These are phyloP conservation scores for Sphaerobolus stellatus DNA, from an alignment of 1,284 basidiomycete genomes.

Conservation along the genomic window DNA sequence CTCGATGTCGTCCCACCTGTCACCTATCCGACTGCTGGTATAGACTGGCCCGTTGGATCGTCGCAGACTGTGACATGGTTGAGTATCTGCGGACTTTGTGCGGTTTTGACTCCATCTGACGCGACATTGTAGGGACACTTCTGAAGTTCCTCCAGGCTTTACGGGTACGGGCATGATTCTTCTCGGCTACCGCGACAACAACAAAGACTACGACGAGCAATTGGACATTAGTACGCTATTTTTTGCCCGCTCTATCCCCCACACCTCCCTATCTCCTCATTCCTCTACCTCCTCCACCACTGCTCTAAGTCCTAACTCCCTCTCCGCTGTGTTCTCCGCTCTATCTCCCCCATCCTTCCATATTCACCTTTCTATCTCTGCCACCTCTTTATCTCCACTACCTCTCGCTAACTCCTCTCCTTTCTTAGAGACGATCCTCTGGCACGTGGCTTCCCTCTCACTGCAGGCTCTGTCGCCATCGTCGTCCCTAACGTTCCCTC, in stretches of 20 bases:
- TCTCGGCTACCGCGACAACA: not conserved
- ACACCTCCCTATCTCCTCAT: too few relatives aligned
- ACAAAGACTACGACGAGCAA: not conserved
- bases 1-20: conserved; percentile 27
- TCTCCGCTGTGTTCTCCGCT: too few relatives aligned
- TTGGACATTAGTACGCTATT: not conserved
- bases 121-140: not conserved
- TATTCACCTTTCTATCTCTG: too few relatives aligned
- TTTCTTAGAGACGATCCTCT: conserved; percentile 46
- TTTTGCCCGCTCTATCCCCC: too few relatives aligned
- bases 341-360: too few relatives aligned
- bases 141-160: not conserved
- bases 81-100: not conserved
- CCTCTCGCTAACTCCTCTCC: not conserved
- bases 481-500: conserved; percentile 54
- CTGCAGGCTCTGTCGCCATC: conserved; percentile 48
- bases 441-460: conserved; percentile 54
- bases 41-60: conserved; percentile 26
- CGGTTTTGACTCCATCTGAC: not conserved
- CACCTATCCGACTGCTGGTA: conserved; percentile 23
- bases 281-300: too few relatives aligned
- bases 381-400: too few relatives aligned
- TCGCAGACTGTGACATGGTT: conserved; percentile 31
- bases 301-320: too few relatives aligned
- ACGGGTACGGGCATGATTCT: not conserved